phyloP scores from a whole-genome alignment of 2,329 filamentous ascomycete genomes.

The Colletotrichum cereale region DNA sequence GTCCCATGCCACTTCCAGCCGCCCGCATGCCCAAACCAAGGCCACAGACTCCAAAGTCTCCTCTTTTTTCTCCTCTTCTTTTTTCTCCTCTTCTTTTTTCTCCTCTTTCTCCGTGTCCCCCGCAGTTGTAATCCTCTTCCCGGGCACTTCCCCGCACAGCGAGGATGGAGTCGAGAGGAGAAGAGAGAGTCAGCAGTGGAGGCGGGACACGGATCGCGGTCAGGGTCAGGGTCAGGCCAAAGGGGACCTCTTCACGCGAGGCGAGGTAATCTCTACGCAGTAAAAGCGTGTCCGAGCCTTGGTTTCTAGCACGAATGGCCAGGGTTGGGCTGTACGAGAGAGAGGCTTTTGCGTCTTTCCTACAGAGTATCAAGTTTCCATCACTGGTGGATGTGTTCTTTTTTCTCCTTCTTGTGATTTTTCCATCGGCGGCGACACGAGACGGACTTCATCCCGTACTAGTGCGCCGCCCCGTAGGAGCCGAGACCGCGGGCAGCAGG shows the following conservation, averaged over 20 bases:
- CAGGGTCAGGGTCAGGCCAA: too few relatives aligned
- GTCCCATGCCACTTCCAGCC: background rate
- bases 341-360: background rate
- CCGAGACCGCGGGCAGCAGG: constrained; percentile 8
- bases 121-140: constrained; percentile 16
- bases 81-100: background rate
- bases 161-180: constrained; percentile 5
- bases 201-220: background rate
- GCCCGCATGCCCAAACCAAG: background rate
- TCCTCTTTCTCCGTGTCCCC: constrained; percentile 1
- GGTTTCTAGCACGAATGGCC: background rate
- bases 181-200: constrained; percentile 6
- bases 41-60: background rate
- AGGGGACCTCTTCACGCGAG: too few relatives aligned
- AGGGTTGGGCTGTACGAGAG: background rate
- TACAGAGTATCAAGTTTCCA: constrained; percentile 2
- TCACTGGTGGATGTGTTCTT: background rate
- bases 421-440: background rate
- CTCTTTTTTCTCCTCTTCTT: background rate
- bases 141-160: constrained; percentile 16
- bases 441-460: constrained; percentile 7
- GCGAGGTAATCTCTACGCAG: too few relatives aligned
- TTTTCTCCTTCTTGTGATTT: too few relatives aligned
- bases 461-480: background rate
- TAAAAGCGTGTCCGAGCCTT: too few relatives aligned